Conservation (phyloP, 768 basidiomycete genomes). For the Tremella yokohamensis region DNA sequence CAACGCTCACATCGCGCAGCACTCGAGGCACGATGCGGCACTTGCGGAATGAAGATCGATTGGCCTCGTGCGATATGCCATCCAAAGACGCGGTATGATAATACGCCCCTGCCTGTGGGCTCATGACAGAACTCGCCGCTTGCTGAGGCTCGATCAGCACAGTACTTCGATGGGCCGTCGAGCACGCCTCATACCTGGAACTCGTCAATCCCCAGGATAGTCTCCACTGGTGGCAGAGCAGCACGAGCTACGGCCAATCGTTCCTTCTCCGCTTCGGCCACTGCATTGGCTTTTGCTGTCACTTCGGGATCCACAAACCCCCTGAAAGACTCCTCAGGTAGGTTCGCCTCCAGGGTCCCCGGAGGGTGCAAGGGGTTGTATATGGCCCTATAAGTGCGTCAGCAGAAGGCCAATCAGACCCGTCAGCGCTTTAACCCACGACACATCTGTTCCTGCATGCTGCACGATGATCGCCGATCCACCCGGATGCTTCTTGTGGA, state of each 20-base stretch:
- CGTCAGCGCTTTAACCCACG: slow-evolving; percentile 38
- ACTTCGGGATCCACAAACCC: slow-evolving; percentile 37
- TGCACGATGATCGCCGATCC: slow-evolving; percentile 43
- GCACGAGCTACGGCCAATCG: slow-evolving; percentile 26
- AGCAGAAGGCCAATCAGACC: no score
- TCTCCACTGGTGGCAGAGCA: slow-evolving; percentile 41
- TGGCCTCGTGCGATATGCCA: slow-evolving; percentile 26
- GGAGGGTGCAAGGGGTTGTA: slow-evolving; percentile 46
- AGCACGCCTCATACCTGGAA: slow-evolving; percentile 33
- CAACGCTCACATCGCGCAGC: slow-evolving; percentile 43
- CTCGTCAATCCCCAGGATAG: slow-evolving; percentile 44
- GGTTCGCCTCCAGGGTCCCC: slow-evolving; percentile 39
- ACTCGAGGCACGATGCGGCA: slow-evolving; percentile 50
- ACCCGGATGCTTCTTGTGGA: slow-evolving; percentile 44
- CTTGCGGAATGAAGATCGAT: slow-evolving; percentile 35
- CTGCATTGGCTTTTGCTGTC: not conserved
- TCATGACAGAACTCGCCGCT: slow-evolving; percentile 34
- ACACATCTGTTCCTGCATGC: slow-evolving; percentile 46
- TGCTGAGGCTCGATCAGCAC: slow-evolving; percentile 15
- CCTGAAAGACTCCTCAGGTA: slow-evolving; percentile 33
- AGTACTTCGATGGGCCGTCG: not conserved
- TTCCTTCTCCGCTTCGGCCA: slow-evolving; percentile 31
- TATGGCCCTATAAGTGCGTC: slow-evolving; percentile 15
- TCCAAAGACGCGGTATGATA: slow-evolving; percentile 29
- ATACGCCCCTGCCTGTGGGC: slow-evolving; percentile 24